Evolutionary conservation across 2,329 filamentous ascomycete species (phyloP).

Genomic region (Aspergillus luchuensis): DNA sequence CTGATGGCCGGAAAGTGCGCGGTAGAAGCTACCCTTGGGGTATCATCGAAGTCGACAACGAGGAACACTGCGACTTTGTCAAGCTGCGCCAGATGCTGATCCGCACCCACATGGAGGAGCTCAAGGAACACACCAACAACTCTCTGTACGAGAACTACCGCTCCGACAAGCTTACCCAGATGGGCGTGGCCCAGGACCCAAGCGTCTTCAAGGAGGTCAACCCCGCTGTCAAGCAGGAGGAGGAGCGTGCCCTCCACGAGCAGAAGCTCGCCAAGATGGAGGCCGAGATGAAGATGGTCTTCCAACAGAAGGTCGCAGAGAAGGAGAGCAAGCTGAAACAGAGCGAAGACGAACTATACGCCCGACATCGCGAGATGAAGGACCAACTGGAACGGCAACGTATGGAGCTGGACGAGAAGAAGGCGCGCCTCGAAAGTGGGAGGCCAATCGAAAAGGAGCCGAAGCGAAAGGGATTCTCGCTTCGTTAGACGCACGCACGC

Average conservation of each 20-base stretch:
- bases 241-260: conserved; percentile 96
- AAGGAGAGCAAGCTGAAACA: conserved; percentile 99
- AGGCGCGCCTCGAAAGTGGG: conserved; percentile 89
- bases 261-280: conserved; percentile 99
- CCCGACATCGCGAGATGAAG: conserved; percentile 99
- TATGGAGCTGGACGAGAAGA: conserved; percentile 97
- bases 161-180: conserved; percentile 96
- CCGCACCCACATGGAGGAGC: conserved; percentile 99
- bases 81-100: conserved; percentile 99
- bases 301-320: conserved; percentile 99
- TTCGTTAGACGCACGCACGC: conserved; percentile 66
- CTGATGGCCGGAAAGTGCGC: conserved; percentile 92
- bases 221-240: conserved; percentile 99
- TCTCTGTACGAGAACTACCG: conserved; percentile 99
- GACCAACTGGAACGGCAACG: conserved; percentile 96
- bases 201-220: conserved; percentile 99
- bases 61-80: conserved; percentile 99
- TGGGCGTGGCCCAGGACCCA: conserved; percentile 98
- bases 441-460: conserved; percentile 95
- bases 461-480: conserved; percentile 99
- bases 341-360: conserved; percentile 98
- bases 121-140: conserved; percentile 99
- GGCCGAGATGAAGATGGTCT: conserved; percentile 99
- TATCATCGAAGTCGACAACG: conserved; percentile 98
- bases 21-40: conserved; percentile 98